Evolutionary conservation across 192 early-diverging fungal species (phyloP).

Genomic region (Backusella psychrophila): DNA sequence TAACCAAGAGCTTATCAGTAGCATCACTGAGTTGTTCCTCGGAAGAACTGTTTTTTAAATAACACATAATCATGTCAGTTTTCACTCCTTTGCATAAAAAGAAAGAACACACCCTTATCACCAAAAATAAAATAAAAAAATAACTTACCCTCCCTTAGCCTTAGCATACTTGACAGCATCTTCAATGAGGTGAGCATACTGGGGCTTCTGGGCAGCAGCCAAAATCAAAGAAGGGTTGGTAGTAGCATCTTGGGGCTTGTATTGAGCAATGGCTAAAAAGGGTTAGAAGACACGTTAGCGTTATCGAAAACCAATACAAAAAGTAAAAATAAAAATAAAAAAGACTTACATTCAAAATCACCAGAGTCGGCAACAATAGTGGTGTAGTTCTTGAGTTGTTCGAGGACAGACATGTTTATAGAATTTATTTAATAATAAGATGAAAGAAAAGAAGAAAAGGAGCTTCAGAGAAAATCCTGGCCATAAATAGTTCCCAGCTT

Average conservation of each 20-base stretch:
- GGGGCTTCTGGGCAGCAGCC: conserved; percentile 84
- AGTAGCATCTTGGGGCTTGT: conserved; percentile 99
- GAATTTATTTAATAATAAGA: not conserved
- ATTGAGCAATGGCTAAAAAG: conserved; percentile 84
- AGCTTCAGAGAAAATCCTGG: not conserved
- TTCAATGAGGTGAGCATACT: conserved; percentile 88
- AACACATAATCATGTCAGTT: not conserved
- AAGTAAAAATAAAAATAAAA: not conserved
- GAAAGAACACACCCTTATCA: no score
- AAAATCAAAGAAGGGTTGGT: conserved; percentile 99
- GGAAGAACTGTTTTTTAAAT: conserved; percentile 39
- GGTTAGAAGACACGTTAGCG: not conserved
- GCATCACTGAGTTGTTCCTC: conserved; percentile 84
- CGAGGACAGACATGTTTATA: conserved; percentile 62
- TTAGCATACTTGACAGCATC: conserved; percentile 87
- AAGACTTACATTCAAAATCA: conserved; percentile 88
- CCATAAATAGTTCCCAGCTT: conserved; percentile 4
- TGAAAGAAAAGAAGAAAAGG: not conserved
- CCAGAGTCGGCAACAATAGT: conserved; percentile 98
- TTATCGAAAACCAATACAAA: not conserved
- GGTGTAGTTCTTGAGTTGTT: conserved; percentile 91
- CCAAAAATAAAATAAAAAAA: not conserved
- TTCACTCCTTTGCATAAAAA: not conserved
- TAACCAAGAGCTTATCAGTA: conserved; percentile 91
- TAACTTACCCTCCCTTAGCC: conserved; percentile 52